A percentile compares a stretch with the other conserved stretches of the same genome.
Evolutionary conservation across 108 stramenopile genomes (phyloP).

Genomic region (Parmales sp.): DNA sequence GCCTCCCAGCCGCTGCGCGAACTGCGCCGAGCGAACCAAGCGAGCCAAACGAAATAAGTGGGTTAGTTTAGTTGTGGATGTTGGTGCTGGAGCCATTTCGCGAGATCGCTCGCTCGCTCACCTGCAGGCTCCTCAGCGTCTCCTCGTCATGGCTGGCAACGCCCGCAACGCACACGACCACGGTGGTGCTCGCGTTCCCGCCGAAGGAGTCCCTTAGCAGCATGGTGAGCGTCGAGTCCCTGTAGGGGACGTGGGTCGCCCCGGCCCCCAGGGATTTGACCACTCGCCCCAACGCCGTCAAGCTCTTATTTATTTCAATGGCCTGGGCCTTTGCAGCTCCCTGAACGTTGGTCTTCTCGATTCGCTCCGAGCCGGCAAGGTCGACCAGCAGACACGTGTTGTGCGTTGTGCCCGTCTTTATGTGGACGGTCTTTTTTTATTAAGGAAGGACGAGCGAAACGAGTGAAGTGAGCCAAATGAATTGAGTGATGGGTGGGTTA

Average conservation of each 20-base stretch:
- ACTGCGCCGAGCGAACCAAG: no score
- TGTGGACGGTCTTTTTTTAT: conserved; percentile 18
- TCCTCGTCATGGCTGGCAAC: conserved; percentile 7
- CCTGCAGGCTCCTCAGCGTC: background rate
- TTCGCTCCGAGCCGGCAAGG: conserved; percentile 50
- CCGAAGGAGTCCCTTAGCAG: conserved; percentile 33
- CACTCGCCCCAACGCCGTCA: conserved; percentile 32
- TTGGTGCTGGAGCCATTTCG: no score
- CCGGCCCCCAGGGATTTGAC: conserved; percentile 26
- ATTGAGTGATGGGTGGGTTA: no score
- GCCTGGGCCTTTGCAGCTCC: conserved; percentile 27
- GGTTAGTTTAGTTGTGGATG: no score
- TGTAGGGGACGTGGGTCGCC: conserved; percentile 30
- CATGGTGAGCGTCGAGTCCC: conserved; percentile 35
- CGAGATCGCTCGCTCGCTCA: no score
- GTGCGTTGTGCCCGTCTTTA: background rate
- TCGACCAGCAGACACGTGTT: conserved; percentile 46
- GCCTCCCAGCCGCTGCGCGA: no score
- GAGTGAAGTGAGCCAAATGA: no score
- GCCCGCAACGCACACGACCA: background rate
- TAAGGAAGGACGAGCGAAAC: no score
- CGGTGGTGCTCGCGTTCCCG: background rate
- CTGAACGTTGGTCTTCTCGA: conserved; percentile 30
- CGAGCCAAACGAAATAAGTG: no score
- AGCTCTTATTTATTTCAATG: conserved; percentile 31